phyloP scores from a whole-genome alignment of 495 filamentous ascomycete species.

The Trichocladium antarcticum region DNA sequence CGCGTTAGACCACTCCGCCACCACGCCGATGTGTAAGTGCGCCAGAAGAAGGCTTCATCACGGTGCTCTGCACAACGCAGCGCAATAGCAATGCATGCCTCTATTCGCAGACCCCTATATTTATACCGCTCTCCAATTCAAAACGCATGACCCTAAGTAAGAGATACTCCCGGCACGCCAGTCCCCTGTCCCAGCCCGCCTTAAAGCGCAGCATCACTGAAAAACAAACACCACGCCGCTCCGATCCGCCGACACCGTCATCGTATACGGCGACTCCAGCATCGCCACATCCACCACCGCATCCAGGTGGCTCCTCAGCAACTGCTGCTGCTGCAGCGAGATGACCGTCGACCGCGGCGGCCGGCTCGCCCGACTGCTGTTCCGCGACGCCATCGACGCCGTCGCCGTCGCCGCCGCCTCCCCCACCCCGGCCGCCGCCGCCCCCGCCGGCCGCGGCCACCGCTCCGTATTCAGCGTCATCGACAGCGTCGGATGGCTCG shows the following conservation, averaged over 20 bases:
- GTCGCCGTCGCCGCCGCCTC: conserved; percentile 30
- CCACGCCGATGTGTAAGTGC: too few species aligned
- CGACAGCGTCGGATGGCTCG: conserved; percentile 53
- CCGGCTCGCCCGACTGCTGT: conserved; percentile 27
- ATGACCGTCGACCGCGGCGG: conserved; percentile 77
- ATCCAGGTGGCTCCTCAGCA: conserved; percentile 81
- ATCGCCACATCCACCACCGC: conserved; percentile 78
- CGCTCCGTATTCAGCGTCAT: conserved; percentile 66
- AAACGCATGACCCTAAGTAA: too few species aligned
- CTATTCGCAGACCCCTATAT: too few species aligned
- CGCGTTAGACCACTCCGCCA: too few species aligned
- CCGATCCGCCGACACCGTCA: conserved; percentile 83
- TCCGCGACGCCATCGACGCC: conserved; percentile 19
- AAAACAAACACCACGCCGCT: conserved; percentile 90
- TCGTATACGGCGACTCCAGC: conserved; percentile 79
- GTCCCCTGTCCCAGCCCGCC: neutral
- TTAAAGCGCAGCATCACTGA: conserved; percentile 20
- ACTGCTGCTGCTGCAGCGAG: conserved; percentile 70
- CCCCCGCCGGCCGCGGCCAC: conserved; percentile 33
- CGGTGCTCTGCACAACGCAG: too few species aligned
- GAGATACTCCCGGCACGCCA: too few species aligned
- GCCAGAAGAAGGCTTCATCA: too few species aligned
- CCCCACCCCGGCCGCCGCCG: conserved; percentile 29
- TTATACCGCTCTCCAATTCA: too few species aligned
- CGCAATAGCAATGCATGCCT: too few species aligned